These are phyloP conservation scores for Discostella pseudostelligera DNA, from an alignment of 108 stramenopile species.

Conservation along the genomic window DNA sequence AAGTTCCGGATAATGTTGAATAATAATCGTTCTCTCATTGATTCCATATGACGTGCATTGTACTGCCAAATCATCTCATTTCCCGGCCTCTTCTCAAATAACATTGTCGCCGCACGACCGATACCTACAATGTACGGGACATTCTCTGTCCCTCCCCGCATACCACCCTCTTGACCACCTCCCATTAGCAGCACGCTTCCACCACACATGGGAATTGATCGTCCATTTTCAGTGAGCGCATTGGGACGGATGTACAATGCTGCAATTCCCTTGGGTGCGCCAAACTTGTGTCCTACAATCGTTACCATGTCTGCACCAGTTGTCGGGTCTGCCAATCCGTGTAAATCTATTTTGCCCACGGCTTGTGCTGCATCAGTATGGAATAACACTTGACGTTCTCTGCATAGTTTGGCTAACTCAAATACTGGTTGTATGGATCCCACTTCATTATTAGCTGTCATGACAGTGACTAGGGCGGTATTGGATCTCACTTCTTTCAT, in stretches of 20 bases:
- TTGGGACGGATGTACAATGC: conserved; percentile 84
- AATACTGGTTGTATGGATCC: conserved; percentile 90
- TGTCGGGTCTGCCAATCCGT: conserved; percentile 45
- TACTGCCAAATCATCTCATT: conserved; percentile 33
- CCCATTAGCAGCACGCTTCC: conserved; percentile 62
- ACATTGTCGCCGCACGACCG: conserved; percentile 73
- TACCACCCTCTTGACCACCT: conserved; percentile 86
- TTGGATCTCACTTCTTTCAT: conserved; percentile 60
- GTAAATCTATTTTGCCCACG: conserved; percentile 86
- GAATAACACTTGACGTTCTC: conserved; percentile 69
- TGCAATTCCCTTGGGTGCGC: conserved; percentile 95
- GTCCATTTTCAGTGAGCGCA: conserved; percentile 51
- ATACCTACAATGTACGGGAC: conserved; percentile 91
- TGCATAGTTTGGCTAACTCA: conserved; percentile 70
- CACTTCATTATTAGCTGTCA: conserved; percentile 97
- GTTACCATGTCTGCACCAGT: conserved; percentile 91
- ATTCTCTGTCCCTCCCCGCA: conserved; percentile 94
- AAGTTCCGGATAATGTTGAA: conserved; percentile 43
- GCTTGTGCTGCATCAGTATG: conserved; percentile 98
- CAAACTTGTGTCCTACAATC: conserved; percentile 97
- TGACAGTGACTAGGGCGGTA: conserved; percentile 92
- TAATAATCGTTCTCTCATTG: conserved; percentile 65
- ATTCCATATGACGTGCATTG: conserved; percentile 64
- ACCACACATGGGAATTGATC: conserved; percentile 41
- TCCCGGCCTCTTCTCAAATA: conserved; percentile 15